phyloP scores from a whole-genome alignment of 1,284 basidiomycete genomes.

The Mycosarcoma mackinlayi region DNA sequence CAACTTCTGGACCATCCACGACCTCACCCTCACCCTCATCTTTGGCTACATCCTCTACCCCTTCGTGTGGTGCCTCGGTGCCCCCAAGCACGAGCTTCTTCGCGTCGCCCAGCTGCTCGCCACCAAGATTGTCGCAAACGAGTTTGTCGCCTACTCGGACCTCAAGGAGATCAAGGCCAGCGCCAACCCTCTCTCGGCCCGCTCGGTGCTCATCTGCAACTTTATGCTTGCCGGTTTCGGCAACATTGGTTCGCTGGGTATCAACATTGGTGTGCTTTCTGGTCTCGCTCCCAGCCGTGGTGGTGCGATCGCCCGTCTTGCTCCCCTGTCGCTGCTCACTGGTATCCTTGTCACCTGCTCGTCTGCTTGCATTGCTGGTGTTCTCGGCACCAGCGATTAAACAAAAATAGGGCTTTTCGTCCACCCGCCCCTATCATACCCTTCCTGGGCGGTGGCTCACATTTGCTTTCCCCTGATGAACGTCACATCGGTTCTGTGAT shows the following conservation, averaged over 20 bases:
- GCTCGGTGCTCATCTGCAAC: constrained; percentile 79
- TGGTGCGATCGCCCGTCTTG: constrained; percentile 78
- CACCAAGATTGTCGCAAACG: constrained; percentile 82
- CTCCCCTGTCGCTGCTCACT: constrained; percentile 74
- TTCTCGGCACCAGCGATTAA: constrained; percentile 54
- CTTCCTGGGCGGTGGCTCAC: constrained; percentile 9
- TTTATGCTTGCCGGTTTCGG: constrained; percentile 91
- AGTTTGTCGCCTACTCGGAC: constrained; percentile 81
- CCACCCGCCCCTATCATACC: constrained; percentile 27
- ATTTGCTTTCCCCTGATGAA: neutral
- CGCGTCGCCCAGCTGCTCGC: constrained; percentile 76
- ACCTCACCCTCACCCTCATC: constrained; percentile 83
- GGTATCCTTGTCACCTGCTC: constrained; percentile 69
- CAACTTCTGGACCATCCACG: constrained; percentile 81
- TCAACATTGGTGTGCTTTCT: constrained; percentile 87
- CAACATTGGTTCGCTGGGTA: constrained; percentile 80
- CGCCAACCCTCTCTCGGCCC: constrained; percentile 75
- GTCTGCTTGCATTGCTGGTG: constrained; percentile 69
- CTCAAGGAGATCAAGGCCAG: constrained; percentile 47
- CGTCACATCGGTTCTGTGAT: neutral
- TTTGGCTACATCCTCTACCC: constrained; percentile 87
- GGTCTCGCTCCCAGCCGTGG: constrained; percentile 82
- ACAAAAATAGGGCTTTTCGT: neutral
- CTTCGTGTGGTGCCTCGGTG: constrained; percentile 75
- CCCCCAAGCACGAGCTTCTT: constrained; percentile 68